phyloP scores from a whole-genome alignment of 257 asterid genomes.

The Salvia hispanica region DNA sequence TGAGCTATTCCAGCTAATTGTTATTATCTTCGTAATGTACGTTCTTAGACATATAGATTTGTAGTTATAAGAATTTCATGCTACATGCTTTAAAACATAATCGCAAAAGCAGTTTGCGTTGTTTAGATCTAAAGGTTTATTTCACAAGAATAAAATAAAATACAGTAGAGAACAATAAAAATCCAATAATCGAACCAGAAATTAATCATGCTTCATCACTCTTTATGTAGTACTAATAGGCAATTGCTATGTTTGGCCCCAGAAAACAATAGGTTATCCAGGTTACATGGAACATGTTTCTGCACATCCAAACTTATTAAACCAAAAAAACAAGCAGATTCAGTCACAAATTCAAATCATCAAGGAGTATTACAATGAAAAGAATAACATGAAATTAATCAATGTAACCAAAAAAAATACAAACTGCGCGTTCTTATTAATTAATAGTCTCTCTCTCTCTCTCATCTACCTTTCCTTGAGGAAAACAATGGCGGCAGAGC shows the following conservation, averaged over 20 bases:
- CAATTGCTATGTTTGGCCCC: slow-evolving; percentile 13
- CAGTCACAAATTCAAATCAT: slow-evolving; percentile 1
- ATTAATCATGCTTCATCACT: slow-evolving; percentile 8
- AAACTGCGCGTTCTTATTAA: neutral
- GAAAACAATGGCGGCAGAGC: slow-evolving; percentile 62
- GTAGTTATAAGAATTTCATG: no score
- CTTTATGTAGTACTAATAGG: neutral
- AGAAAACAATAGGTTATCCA: slow-evolving; percentile 28
- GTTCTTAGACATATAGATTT: no score
- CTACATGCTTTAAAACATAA: no score
- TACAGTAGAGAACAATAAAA: neutral
- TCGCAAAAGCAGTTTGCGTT: neutral
- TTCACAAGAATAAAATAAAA: neutral
- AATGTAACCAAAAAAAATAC: slow-evolving; percentile 19
- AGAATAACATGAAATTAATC: neutral
- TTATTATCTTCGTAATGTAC: no score
- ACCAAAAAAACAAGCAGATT: neutral
- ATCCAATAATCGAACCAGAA: slow-evolving; percentile 1
- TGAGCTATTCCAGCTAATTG: slow-evolving; percentile 93
- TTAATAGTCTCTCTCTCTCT: neutral
- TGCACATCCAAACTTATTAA: slow-evolving; percentile 6
- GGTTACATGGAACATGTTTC: slow-evolving; percentile 44
- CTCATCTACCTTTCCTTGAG: slow-evolving; percentile 52
- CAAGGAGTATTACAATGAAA: neutral
- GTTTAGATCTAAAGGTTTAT: neutral